Base-by-base conservation (phyloP, 768 basidiomycete species). In the Naganishia friedmannii region DNA sequence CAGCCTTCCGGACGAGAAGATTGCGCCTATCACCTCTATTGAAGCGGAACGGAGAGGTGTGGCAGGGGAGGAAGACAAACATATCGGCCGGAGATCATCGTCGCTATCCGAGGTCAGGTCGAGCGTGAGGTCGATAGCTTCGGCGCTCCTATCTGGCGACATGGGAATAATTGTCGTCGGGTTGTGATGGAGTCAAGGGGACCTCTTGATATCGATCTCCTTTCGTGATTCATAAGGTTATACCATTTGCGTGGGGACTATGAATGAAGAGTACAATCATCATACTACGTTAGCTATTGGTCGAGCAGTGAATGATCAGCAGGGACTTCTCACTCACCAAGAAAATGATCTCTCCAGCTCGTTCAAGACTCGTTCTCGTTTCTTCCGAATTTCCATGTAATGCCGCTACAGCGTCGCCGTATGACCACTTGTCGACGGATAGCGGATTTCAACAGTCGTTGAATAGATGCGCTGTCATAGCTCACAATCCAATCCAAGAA, bases 61-160 rank as follows among this genome's bases (percentile, higher is more conserved):
- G 8, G 37, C n/a, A 1, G 15, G 23, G 4, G 39, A 45, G n/a
- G 60, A 63, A 42, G 60, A 63, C 15, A 63, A 34, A 26, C 37
- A 63, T 3, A 63, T 63, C 7, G 60, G 60, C 0, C 5, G 29
- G 57, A 3, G 42, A 9, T 31, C 37, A 8, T 63, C 60, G 19
- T 63, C 60, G 60, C 32, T 45, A 42, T 63, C 60, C 21, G 60
- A 63, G 15, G 42, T 42, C 12, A 63, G 10, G 37, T 28, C 42
- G 39, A 63, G 60, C 2, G 60, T 63, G 42, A 63, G 60, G 32
- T 63, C 60, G 23, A 63, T 63, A 2, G 60, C 60, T 23, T 63
- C 31, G 60, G 23, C 42, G 15, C 48, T 51, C 48, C n/a, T 58
- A 9, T 56, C 57, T n/a, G 34, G 57, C 31, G 60, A 63, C 60